phyloP scores from a whole-genome alignment of 176 grass and related monocot species.

The Zoysia japonica region DNA sequence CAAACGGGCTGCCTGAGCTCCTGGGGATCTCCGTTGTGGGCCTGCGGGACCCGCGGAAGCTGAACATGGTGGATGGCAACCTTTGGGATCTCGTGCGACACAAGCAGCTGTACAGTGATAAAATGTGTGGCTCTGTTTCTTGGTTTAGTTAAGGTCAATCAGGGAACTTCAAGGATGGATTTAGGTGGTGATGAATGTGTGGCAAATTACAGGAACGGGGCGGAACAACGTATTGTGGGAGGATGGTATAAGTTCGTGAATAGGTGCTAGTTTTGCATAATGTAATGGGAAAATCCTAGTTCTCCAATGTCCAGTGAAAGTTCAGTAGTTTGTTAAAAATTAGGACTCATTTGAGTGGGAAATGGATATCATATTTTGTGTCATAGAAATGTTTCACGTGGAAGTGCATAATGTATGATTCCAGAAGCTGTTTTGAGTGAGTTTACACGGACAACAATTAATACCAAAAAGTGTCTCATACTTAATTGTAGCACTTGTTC shows the following conservation, averaged over 20 bases:
- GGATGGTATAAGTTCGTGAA: no score
- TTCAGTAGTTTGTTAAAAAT: no score
- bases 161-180: not conserved
- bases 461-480: not conserved
- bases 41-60: conserved; percentile 59
- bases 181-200: no score
- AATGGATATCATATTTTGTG: not conserved
- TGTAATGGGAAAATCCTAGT: no score
- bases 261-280: no score
- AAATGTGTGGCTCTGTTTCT: conserved; percentile 26
- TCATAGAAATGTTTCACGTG: not conserved
- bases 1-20: conserved; percentile 41
- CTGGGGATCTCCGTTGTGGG: conserved; percentile 61
- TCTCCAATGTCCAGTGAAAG: not conserved
- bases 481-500: not conserved
- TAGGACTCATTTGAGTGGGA: not conserved
- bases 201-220: not conserved
- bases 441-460: not conserved
- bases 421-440: not conserved
- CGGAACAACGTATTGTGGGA: not conserved
- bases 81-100: conserved; percentile 53
- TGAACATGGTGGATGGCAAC: conserved; percentile 50
- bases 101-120: conserved; percentile 66
- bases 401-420: not conserved
- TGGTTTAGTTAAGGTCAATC: not conserved